Evolutionary conservation across 225 moss, liverwort and hornwort genomes (phyloP).

Genomic region (Marchantia paleacea): DNA sequence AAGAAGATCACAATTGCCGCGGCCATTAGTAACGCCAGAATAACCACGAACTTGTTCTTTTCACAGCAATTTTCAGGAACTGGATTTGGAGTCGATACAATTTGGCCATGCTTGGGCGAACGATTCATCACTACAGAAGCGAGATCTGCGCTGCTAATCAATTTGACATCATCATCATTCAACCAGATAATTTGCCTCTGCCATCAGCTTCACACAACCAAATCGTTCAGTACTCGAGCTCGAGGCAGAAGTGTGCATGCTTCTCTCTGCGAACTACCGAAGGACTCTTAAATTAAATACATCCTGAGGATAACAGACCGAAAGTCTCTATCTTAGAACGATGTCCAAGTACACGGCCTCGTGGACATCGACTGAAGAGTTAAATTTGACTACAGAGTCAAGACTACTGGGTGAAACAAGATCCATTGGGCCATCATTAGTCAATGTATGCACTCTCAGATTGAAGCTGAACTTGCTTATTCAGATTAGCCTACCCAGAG

Average conservation of each 20-base stretch:
- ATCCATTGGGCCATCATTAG: background rate
- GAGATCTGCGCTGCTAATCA: background rate
- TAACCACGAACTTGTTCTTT: background rate
- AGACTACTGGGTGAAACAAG: background rate
- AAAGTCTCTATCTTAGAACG: background rate
- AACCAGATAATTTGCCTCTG: background rate
- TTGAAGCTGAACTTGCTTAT: background rate
- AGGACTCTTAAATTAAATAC: too few species aligned
- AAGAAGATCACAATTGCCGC: background rate
- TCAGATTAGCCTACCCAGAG: background rate
- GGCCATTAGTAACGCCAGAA: background rate
- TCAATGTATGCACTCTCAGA: background rate
- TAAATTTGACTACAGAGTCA: background rate
- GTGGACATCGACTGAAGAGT: background rate
- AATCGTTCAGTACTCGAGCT: background rate
- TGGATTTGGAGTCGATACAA: background rate
- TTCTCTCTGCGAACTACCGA: too few species aligned
- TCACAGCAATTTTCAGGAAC: background rate
- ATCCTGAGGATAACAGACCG: too few species aligned
- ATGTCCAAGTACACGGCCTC: background rate
- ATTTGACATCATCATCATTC: background rate
- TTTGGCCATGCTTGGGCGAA: background rate
- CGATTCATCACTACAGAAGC: background rate
- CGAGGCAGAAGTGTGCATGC: background rate
- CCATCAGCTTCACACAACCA: background rate